phyloP scores from a whole-genome alignment of 2,329 filamentous ascomycete genomes.

The Colletotrichum sp. region DNA sequence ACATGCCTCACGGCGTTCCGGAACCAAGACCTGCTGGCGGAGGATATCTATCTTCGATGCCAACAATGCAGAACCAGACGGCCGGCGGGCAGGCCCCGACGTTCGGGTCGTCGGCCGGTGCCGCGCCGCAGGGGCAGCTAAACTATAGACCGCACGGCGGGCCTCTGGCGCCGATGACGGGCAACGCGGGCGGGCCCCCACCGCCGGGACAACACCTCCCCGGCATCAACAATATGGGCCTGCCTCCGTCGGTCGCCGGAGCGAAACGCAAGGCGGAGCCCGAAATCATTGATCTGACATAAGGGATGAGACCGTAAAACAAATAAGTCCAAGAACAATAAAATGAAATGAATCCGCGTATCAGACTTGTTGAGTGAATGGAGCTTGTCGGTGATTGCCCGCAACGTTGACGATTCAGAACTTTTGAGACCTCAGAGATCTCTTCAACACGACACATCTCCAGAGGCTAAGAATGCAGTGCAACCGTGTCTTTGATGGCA shows the following conservation, averaged over 20 bases:
- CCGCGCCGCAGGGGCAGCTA: neutral
- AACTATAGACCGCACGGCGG: neutral
- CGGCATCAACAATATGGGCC: neutral
- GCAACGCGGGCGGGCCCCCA: neutral
- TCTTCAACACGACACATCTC: neutral
- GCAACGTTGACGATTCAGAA: neutral
- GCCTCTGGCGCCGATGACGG: neutral
- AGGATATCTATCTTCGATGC: neutral
- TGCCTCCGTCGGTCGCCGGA: neutral
- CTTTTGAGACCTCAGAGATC: neutral
- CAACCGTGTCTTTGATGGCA: neutral
- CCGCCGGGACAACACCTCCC: neutral
- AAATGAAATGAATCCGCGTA: neutral
- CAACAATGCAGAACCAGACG: neutral
- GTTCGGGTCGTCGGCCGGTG: neutral
- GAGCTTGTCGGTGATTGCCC: neutral
- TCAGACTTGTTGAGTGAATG: neutral
- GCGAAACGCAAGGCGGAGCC: constrained; percentile 10
- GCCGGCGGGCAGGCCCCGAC: neutral
- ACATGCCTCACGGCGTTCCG: neutral
- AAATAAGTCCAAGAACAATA: neutral
- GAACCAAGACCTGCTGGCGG: neutral
- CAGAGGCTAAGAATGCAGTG: neutral
- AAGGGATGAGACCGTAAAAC: neutral
- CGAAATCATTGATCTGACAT: constrained; percentile 9